Conservation (phyloP, 805 yeast species). For the Zygotorulaspora sp. region DNA sequence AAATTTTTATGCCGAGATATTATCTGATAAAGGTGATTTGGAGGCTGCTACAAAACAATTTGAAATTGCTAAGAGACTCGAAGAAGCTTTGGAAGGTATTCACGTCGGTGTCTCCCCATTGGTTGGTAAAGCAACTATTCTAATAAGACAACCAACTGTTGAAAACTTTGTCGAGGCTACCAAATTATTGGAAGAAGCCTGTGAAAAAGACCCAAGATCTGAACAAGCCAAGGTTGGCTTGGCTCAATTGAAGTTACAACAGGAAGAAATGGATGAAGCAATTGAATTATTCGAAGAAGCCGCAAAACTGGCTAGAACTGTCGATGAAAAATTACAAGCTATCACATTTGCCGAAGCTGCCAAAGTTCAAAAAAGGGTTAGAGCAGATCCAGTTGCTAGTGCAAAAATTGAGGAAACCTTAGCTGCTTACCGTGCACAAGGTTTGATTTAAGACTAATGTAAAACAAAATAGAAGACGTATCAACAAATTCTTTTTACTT, state of each 20-base stretch:
- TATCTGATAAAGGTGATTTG: constrained; percentile 73
- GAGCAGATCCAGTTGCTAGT: constrained; percentile 60
- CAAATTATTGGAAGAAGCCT: constrained; percentile 65
- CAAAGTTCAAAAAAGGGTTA: constrained; percentile 77
- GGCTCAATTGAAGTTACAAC: constrained; percentile 86
- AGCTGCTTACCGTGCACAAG: constrained; percentile 37
- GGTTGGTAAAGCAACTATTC: constrained; percentile 78
- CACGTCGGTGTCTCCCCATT: constrained; percentile 86
- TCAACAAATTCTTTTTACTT: not conserved
- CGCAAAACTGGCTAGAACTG: constrained; percentile 73
- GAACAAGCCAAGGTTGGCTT: constrained; percentile 87
- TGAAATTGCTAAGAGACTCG: constrained; percentile 80
- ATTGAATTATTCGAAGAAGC: constrained; percentile 76
- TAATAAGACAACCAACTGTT: constrained; percentile 48
- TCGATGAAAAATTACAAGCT: constrained; percentile 85
- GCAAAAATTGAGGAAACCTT: constrained; percentile 59
- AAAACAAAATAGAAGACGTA: constrained; percentile 3
- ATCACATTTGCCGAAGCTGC: constrained; percentile 90
- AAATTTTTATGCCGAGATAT: constrained; percentile 91
- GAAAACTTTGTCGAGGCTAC: constrained; percentile 54
- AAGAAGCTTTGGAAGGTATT: constrained; percentile 59
- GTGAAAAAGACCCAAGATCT: constrained; percentile 77
- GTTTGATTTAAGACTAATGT: constrained; percentile 20
- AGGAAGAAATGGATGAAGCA: constrained; percentile 78
- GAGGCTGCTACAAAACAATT: constrained; percentile 75